A percentile compares a stretch with the other conserved stretches of the same genome.
Evolutionary conservation across 495 filamentous ascomycete genomes (phyloP).

Genomic region (Trichoderma reesei): DNA sequence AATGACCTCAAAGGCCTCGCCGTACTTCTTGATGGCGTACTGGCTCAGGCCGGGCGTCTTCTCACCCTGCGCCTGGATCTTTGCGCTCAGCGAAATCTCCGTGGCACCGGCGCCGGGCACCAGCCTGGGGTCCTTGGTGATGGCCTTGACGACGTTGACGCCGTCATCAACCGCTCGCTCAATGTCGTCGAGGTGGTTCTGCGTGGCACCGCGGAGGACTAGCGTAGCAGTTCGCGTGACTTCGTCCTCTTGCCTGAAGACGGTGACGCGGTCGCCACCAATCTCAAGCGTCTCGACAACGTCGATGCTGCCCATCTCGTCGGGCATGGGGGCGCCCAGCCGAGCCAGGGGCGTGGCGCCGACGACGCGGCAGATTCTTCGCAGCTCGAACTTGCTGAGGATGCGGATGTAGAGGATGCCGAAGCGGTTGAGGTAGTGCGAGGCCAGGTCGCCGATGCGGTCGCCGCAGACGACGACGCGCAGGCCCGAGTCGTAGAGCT

Average conservation of each 20-base stretch:
- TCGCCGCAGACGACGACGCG: slow-evolving; percentile 85
- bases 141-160: slow-evolving; percentile 97
- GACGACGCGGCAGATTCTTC: slow-evolving; percentile 88
- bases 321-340: slow-evolving; percentile 96
- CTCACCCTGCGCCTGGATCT: slow-evolving; percentile 78
- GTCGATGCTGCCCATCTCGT: slow-evolving; percentile 95
- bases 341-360: slow-evolving; percentile 92
- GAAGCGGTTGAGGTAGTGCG: slow-evolving; percentile 96
- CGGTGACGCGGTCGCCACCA: slow-evolving; percentile 95
- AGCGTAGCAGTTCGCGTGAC: slow-evolving; percentile 87
- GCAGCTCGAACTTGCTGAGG: slow-evolving; percentile 94
- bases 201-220: slow-evolving; percentile 89
- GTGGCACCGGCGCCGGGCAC: slow-evolving; percentile 94
- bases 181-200: slow-evolving; percentile 95
- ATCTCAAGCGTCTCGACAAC: slow-evolving; percentile 97
- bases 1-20: slow-evolving; percentile 95
- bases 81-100: slow-evolving; percentile 89
- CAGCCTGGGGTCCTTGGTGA: slow-evolving; percentile 83
- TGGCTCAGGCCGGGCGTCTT: slow-evolving; percentile 86
- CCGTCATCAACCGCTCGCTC: slow-evolving; percentile 97
- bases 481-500: slow-evolving; percentile 85
- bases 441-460: slow-evolving; percentile 86
- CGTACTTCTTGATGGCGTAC: slow-evolving; percentile 94
- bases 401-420: slow-evolving; percentile 95
- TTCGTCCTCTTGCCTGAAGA: slow-evolving; percentile 95